phyloP scores from a whole-genome alignment of 2,329 filamentous ascomycete species.

The Arthroderma sp. region DNA sequence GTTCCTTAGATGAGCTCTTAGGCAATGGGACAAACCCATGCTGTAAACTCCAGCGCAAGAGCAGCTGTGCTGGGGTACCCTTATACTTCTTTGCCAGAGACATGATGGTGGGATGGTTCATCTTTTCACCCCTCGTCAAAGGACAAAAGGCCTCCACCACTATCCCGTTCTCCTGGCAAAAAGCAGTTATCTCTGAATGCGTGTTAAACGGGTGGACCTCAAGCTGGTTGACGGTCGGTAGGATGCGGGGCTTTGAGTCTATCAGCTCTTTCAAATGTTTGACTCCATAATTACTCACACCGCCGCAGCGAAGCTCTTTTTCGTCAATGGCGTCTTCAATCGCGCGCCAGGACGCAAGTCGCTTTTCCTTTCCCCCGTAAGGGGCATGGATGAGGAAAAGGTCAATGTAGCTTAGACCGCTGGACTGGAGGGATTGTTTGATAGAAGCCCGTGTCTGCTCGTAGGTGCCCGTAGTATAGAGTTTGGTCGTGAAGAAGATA shows the following conservation, averaged over 20 bases:
- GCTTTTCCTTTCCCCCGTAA: constrained; percentile 37
- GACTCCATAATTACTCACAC: constrained; percentile 62
- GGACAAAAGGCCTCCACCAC: constrained; percentile 69
- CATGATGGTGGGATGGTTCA: constrained; percentile 52
- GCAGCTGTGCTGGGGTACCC: constrained; percentile 58
- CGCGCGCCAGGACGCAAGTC: constrained; percentile 44
- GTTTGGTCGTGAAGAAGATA: constrained; percentile 40
- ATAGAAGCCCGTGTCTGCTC: constrained; percentile 40
- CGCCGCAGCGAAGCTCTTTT: constrained; percentile 55
- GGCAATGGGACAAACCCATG: constrained; percentile 59
- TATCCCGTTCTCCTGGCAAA: constrained; percentile 54
- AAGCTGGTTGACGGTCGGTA: constrained; percentile 32
- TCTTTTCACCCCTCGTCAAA: constrained; percentile 55
- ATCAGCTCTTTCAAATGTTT: constrained; percentile 35
- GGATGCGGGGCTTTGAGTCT: constrained; percentile 27
- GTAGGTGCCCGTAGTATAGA: constrained; percentile 38
- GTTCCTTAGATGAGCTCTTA: constrained; percentile 52
- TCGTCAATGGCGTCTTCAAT: constrained; percentile 48
- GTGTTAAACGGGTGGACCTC: constrained; percentile 47
- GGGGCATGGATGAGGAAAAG: constrained; percentile 46
- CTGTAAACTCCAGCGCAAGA: constrained; percentile 68
- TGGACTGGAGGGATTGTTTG: constrained; percentile 46
- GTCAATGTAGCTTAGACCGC: constrained; percentile 58
- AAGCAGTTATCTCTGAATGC: constrained; percentile 50
- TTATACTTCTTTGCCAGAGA: constrained; percentile 53